These are phyloP conservation scores for Naganishia kalamii DNA, from an alignment of 768 basidiomycete species.

Conservation along the genomic window DNA sequence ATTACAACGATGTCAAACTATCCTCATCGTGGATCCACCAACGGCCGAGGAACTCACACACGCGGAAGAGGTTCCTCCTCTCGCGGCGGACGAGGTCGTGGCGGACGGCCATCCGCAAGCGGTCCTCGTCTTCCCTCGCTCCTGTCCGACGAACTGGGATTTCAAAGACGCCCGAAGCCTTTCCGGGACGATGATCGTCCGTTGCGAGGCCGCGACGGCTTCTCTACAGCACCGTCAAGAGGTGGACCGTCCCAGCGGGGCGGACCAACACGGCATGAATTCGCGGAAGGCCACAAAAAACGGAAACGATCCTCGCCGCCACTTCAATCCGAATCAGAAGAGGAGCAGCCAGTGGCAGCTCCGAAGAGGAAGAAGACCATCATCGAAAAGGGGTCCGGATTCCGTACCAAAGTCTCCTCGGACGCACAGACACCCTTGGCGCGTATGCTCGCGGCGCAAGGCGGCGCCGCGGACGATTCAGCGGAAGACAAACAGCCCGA, in stretches of 20 bases:
- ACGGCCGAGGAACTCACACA: not conserved
- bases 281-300: not conserved
- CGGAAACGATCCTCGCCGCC: not conserved
- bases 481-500: constrained; percentile 18
- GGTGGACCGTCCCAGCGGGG: too few species aligned
- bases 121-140: constrained; percentile 13
- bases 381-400: not conserved
- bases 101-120: not conserved
- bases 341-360: not conserved
- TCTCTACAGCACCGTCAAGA: too few species aligned
- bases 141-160: constrained; percentile 12
- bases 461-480: not conserved
- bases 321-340: not conserved
- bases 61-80: not conserved
- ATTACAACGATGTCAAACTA: too few species aligned
- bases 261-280: too few species aligned
- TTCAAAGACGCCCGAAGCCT: not conserved
- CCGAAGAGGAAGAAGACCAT: not conserved
- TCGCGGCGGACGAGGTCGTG: not conserved
- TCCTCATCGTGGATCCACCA: not conserved
- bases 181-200: not conserved
- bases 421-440: constrained; percentile 8
- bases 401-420: constrained; percentile 12
- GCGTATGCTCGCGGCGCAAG: constrained; percentile 5
- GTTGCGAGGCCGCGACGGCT: too few species aligned